Evolutionary conservation across 257 asterid genomes (phyloP).

Genomic region (Buddleja alternifolia): DNA sequence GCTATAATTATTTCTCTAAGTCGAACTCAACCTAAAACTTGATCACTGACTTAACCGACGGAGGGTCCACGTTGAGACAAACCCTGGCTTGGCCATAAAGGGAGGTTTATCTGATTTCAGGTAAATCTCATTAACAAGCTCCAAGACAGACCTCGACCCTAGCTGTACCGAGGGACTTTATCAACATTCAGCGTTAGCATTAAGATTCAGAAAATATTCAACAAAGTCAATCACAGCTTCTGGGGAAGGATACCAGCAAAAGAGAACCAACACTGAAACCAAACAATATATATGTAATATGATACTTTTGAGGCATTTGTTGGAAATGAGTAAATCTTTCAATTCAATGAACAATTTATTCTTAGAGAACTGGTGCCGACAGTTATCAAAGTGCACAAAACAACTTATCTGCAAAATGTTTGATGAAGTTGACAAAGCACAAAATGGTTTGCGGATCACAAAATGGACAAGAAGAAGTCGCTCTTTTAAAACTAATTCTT

Average conservation of each 20-base stretch:
- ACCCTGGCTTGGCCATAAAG: no score
- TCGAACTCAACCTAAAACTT: no score
- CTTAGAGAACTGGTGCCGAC: background rate
- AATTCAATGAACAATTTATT: conserved; percentile 21
- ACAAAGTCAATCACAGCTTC: conserved; percentile 26
- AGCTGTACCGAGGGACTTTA: no score
- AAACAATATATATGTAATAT: conserved; percentile 14
- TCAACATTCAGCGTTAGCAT: conserved; percentile 31
- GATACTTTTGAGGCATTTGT: conserved; percentile 10
- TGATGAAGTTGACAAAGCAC: background rate
- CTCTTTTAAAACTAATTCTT: no score
- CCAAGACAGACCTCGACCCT: no score
- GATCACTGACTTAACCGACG: no score
- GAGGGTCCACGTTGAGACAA: no score
- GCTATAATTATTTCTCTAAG: no score
- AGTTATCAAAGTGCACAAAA: conserved; percentile 10
- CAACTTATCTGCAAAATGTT: conserved; percentile 15
- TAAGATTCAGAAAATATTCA: conserved; percentile 25
- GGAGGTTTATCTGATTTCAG: no score
- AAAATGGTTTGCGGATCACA: conserved; percentile 1
- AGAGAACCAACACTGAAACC: conserved; percentile 19
- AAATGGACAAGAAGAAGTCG: no score
- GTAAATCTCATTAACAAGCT: no score
- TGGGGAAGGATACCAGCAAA: conserved; percentile 21
- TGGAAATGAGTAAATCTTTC: background rate